Evolutionary conservation across 2,329 filamentous ascomycete species (phyloP).

Genomic region (Chrysoporthe puriensis): DNA sequence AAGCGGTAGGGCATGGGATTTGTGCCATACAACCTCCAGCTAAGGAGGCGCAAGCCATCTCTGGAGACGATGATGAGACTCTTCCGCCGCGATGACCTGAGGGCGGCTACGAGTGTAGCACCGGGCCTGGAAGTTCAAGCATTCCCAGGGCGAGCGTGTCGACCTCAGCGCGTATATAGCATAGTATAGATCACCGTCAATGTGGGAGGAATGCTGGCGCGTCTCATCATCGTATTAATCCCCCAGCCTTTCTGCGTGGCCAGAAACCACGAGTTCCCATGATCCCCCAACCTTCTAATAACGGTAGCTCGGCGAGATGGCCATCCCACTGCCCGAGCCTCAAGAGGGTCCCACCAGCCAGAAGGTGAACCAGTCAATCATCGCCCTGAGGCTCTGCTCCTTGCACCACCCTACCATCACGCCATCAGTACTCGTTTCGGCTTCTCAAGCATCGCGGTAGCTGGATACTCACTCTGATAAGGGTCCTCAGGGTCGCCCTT

Average conservation of each 20-base stretch:
- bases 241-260: not conserved
- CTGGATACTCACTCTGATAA: conserved; percentile 41
- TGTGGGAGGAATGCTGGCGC: not conserved
- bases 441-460: not conserved
- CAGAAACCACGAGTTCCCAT: not conserved
- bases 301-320: not conserved
- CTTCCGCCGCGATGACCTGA: not conserved
- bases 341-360: conserved; percentile 31
- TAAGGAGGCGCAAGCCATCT: not conserved
- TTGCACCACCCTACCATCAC: conserved; percentile 36
- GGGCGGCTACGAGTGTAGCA: not conserved
- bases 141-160: not conserved
- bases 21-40: not conserved
- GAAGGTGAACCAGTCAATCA: conserved; percentile 37
- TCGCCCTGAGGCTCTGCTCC: conserved; percentile 36
- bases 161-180: not conserved
- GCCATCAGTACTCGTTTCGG: not conserved
- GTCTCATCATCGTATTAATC: not conserved
- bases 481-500: conserved; percentile 53
- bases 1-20: conserved; percentile 6
- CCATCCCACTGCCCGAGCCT: not conserved
- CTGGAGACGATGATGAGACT: not conserved
- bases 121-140: not conserved
- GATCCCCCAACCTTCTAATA: not conserved
- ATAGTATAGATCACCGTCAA: not conserved